phyloP scores from a whole-genome alignment of 2,329 filamentous ascomycete species.

The Endothia cerciana region DNA sequence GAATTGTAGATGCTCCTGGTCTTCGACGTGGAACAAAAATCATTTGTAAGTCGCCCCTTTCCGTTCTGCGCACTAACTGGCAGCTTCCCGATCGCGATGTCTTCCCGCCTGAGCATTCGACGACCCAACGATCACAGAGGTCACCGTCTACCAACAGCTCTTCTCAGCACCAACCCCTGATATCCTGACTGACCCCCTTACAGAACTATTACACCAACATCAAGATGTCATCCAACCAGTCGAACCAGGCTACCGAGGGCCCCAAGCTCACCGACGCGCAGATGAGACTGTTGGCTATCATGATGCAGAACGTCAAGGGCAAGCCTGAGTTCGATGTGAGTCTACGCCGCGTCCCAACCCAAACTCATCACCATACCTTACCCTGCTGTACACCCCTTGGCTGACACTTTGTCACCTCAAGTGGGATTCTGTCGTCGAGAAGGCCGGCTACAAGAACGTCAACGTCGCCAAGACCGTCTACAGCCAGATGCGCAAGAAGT shows the following conservation, averaged over 20 bases:
- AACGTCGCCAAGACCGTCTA: slow-evolving; percentile 29
- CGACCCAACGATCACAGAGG: background rate
- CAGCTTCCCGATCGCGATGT: background rate
- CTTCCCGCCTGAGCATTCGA: no score
- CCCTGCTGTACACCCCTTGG: background rate
- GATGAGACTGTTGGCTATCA: slow-evolving; percentile 25
- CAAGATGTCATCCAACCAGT: slow-evolving; percentile 18
- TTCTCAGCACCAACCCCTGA: background rate
- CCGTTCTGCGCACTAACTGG: background rate
- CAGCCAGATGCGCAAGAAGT: slow-evolving; percentile 28
- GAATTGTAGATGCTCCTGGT: background rate
- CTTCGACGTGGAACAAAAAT: background rate
- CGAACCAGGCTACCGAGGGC: background rate
- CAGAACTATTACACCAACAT: no score
- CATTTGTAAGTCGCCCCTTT: background rate
- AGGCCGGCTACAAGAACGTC: slow-evolving; percentile 26
- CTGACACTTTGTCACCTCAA: background rate
- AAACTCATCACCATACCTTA: background rate
- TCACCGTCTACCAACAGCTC: background rate
- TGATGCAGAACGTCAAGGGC: slow-evolving; percentile 28
- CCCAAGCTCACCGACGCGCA: slow-evolving; percentile 25
- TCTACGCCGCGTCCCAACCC: background rate
- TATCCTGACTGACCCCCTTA: background rate
- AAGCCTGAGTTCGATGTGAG: slow-evolving; percentile 30
- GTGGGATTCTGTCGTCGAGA: slow-evolving; percentile 29